A percentile compares a stretch with the other conserved stretches of the same genome.
phyloP scores from a whole-genome alignment of 2,329 filamentous ascomycete genomes.

The Periconia digitata region DNA sequence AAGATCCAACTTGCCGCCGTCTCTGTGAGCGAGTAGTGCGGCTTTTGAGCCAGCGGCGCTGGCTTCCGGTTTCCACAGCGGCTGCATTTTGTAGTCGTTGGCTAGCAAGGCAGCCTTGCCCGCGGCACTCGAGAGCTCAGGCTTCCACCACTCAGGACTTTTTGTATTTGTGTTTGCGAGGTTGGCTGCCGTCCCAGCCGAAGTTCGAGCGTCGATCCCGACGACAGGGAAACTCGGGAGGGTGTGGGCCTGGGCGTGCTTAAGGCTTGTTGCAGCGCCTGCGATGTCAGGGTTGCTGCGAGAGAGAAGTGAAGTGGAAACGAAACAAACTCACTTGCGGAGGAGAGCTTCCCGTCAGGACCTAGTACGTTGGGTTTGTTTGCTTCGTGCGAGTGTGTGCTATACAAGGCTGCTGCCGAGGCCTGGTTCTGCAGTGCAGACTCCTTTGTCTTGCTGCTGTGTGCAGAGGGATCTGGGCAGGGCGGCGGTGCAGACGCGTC shows the following conservation, averaged over 20 bases:
- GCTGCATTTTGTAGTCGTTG: slow-evolving; percentile 62
- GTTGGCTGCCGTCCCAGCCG: slow-evolving; percentile 73
- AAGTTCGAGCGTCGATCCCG: slow-evolving; percentile 60
- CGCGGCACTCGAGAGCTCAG: slow-evolving; percentile 59
- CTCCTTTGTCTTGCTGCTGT: slow-evolving; percentile 32
- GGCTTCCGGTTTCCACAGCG: slow-evolving; percentile 64
- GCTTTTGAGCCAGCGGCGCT: slow-evolving; percentile 72
- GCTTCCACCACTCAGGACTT: slow-evolving; percentile 66
- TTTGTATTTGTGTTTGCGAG: slow-evolving; percentile 73
- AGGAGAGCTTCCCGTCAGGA: slow-evolving; percentile 58
- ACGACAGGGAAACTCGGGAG: slow-evolving; percentile 73
- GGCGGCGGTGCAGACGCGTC: slow-evolving; percentile 13
- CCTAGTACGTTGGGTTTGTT: slow-evolving; percentile 46
- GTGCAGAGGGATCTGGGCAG: slow-evolving; percentile 50
- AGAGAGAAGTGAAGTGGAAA: slow-evolving; percentile 1
- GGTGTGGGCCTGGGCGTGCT: slow-evolving; percentile 71
- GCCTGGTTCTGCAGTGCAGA: slow-evolving; percentile 52
- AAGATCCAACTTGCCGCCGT: slow-evolving; percentile 54
- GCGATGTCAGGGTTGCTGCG: slow-evolving; percentile 12
- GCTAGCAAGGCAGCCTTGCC: slow-evolving; percentile 61
- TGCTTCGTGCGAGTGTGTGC: slow-evolving; percentile 45
- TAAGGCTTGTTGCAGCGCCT: slow-evolving; percentile 65
- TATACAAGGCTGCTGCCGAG: slow-evolving; percentile 63
- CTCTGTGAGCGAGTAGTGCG: slow-evolving; percentile 65
- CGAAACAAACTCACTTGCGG: slow-evolving; percentile 51